Evolutionary conservation across 2,329 filamentous ascomycete species (phyloP).

Genomic region (Samsoniella hepiali): DNA sequence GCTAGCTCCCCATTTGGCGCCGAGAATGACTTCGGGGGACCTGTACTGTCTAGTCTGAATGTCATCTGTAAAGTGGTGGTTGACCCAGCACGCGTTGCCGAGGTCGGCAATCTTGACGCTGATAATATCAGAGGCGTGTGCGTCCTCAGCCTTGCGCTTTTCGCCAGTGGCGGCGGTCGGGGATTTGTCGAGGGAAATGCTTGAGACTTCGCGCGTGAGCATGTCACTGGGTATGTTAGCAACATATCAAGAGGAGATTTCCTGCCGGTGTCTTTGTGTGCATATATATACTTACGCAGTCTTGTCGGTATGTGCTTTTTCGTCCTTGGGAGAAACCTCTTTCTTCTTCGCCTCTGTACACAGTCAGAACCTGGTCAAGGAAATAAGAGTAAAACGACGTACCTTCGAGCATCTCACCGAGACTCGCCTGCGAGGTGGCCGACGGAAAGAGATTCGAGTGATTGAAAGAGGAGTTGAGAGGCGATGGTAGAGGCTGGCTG

Average conservation of each 20-base stretch:
- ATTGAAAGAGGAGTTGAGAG: constrained; percentile 87
- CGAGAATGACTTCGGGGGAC: constrained; percentile 94
- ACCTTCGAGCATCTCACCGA: constrained; percentile 82
- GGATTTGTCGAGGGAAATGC: constrained; percentile 84
- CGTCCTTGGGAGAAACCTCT: constrained; percentile 52
- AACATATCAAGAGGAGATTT: not conserved
- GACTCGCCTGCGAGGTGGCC: constrained; percentile 66
- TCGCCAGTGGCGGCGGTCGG: constrained; percentile 54
- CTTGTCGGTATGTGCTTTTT: constrained; percentile 84
- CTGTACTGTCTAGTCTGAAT: constrained; percentile 97
- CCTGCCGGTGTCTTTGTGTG: not conserved
- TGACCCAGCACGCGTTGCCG: constrained; percentile 97
- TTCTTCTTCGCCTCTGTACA: constrained; percentile 35
- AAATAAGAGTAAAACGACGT: constrained; percentile 46
- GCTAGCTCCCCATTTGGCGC: constrained; percentile 97
- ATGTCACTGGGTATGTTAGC: constrained; percentile 61
- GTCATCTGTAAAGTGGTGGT: constrained; percentile 98
- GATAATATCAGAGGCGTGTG: constrained; percentile 66
- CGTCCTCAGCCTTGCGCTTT: constrained; percentile 61
- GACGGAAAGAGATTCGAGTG: constrained; percentile 67
- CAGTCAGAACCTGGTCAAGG: not conserved
- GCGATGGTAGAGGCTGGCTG: constrained; percentile 92
- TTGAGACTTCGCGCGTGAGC: constrained; percentile 87
- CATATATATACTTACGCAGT: constrained; percentile 67
- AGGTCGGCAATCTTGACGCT: constrained; percentile 99